Evolutionary conservation across 805 yeast genomes (phyloP), one percentile per base, ranked within the genome.

Genomic region (Kazachstania taianensis): DNA sequence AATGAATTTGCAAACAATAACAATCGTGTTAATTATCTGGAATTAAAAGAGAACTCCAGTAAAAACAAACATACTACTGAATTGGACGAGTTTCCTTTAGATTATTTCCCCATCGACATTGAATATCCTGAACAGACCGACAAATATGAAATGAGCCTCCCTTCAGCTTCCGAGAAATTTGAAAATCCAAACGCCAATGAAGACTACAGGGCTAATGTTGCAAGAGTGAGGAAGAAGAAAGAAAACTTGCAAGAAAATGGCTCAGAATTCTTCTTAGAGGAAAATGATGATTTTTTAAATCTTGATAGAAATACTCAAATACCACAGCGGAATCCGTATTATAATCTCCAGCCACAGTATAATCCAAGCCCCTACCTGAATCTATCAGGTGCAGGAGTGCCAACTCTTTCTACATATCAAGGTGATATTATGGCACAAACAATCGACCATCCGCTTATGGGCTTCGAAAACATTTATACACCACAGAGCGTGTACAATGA

Each of bases 51-150:
- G 15, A 8, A 8, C 8, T 22, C 25, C 12, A 8, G n/a, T 13
- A 8, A 5, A 13, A 22, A 3, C 5, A 7, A 8, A 15, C 17
- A 20, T 7, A 20, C 33, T 8, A 17, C 27, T 5, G 15, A 30
- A 7, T 14, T 27, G 33, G 80, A 76, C 40, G 85, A 78, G 48
- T 78, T 79, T 57, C 86, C 87, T 3, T 55, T 80, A 37, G 86
- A 79, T 44, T 78, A 75, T 49, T 69, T 79, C 48, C 73, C 74
- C 16, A 58, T 62, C 6, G 67, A 61, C 28, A 57, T 61, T 29
- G 65, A 59, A 37, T 57, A 57, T 41, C 58, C 61, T 7, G 52
- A 50, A 5, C 44, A 44, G 27, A 9, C 25, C n/a, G 17, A n/a
- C 5, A 34, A 30, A 3, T 26, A 15, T 12, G 17, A 14, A 5